These are phyloP conservation scores for Plasmodium malariae DNA, from an alignment of 169 alveolate species.

Conservation along the genomic window DNA sequence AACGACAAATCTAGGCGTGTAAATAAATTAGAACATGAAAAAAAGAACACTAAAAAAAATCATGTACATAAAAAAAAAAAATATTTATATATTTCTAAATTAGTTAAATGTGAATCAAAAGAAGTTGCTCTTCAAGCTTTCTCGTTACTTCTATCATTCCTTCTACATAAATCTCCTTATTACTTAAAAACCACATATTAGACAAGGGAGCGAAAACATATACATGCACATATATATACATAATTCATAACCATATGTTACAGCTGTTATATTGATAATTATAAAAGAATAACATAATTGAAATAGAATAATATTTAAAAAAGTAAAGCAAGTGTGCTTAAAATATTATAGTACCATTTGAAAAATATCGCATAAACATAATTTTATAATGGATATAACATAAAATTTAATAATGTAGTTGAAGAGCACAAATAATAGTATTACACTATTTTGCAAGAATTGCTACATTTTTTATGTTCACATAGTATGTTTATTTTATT, in stretches of 20 bases:
- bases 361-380: no score
- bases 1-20: background rate
- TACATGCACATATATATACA: background rate
- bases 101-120: slow-evolving; percentile 77
- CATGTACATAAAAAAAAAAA: slow-evolving; percentile 34
- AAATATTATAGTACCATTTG: background rate
- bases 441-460: no score
- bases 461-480: no score
- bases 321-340: no score
- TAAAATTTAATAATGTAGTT: no score
- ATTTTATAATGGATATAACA: no score
- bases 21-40: slow-evolving; percentile 13
- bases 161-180: slow-evolving; percentile 72
- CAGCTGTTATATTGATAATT: background rate
- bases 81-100: slow-evolving; percentile 71
- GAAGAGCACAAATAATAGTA: no score
- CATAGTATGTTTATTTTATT: no score
- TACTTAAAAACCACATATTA: slow-evolving; percentile 58
- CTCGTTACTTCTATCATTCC: slow-evolving; percentile 70
- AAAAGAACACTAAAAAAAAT: slow-evolving; percentile 8
- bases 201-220: background rate
- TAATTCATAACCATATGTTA: background rate
- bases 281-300: background rate
- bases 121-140: slow-evolving; percentile 76
- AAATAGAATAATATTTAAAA: background rate